A percentile compares a stretch with the other conserved stretches of the same genome.
phyloP scores from a whole-genome alignment of 306 rosid species.

The Macrotyloma uniflorum region DNA sequence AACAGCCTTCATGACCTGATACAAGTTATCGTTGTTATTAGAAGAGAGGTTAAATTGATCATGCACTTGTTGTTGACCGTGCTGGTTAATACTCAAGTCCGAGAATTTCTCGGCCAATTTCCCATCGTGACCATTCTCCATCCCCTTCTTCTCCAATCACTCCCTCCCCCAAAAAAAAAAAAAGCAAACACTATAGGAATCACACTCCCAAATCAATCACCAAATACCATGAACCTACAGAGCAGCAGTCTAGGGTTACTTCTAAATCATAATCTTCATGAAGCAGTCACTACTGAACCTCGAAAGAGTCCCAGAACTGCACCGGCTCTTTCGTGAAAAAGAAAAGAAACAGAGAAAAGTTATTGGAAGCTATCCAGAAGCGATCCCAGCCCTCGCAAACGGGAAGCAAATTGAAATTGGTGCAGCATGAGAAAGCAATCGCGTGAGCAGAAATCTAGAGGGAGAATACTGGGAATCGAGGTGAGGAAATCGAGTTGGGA shows the following conservation, averaged over 20 bases:
- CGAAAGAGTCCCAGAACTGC: neutral
- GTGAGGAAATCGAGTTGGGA: slow-evolving; percentile 24
- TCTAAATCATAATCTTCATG: slow-evolving; percentile 13
- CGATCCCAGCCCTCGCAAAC: slow-evolving; percentile 27
- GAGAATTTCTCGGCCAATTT: slow-evolving; percentile 75
- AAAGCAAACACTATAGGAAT: neutral
- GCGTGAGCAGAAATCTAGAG: neutral
- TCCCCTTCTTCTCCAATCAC: slow-evolving; percentile 46
- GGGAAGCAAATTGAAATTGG: slow-evolving; percentile 17
- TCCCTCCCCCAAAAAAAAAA: neutral
- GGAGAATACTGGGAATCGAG: slow-evolving; percentile 4
- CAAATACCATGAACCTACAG: slow-evolving; percentile 1
- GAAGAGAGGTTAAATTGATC: slow-evolving; percentile 41
- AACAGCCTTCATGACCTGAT: slow-evolving; percentile 91
- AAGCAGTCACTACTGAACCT: slow-evolving; percentile 22
- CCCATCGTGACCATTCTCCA: slow-evolving; percentile 88
- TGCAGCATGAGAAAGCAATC: neutral
- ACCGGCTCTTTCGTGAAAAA: neutral
- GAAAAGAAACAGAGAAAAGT: neutral
- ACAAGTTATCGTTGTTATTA: slow-evolving; percentile 61
- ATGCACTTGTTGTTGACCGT: slow-evolving; percentile 38
- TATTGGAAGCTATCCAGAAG: neutral
- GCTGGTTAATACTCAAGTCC: slow-evolving; percentile 55
- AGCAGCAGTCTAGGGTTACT: slow-evolving; percentile 28
- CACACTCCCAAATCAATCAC: slow-evolving; percentile 40